phyloP scores from a whole-genome alignment of 805 yeast species.

The Candida chauliodis region DNA sequence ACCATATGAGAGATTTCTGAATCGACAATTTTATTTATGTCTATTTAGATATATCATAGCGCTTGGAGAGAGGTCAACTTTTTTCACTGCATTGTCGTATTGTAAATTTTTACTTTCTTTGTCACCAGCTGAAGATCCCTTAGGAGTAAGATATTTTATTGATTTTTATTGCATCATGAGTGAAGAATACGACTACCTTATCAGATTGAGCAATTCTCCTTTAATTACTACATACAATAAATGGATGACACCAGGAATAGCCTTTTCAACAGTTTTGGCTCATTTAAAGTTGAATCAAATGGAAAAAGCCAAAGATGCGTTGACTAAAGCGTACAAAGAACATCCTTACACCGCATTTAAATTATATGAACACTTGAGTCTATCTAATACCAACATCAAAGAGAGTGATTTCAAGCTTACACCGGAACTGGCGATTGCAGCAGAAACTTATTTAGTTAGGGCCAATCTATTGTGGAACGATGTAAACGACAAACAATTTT shows the following conservation, averaged over 20 bases:
- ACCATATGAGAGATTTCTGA: conserved; percentile 72
- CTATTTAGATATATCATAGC: conserved; percentile 68
- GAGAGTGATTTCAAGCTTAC: conserved; percentile 22
- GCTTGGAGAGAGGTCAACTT: conserved; percentile 74
- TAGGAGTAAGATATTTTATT: conserved; percentile 78
- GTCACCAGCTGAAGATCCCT: conserved; percentile 76
- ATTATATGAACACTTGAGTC: conserved; percentile 48
- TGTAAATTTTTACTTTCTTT: conserved; percentile 67
- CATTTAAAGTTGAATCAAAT: conserved; percentile 40
- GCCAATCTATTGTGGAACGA: conserved; percentile 56
- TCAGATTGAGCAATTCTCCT: conserved; percentile 55
- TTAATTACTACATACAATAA: conserved; percentile 52
- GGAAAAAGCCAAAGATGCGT: conserved; percentile 44
- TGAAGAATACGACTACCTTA: conserved; percentile 60
- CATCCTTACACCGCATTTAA: conserved; percentile 58
- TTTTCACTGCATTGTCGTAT: conserved; percentile 71
- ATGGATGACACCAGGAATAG: conserved; percentile 73
- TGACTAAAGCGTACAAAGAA: conserved; percentile 47
- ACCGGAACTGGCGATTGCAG: conserved; percentile 36
- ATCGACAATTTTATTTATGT: conserved; percentile 73
- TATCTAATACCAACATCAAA: conserved; percentile 16
- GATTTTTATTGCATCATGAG: conserved; percentile 73
- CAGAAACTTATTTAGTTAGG: conserved; percentile 59
- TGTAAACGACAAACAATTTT: conserved; percentile 41
- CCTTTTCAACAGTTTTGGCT: conserved; percentile 66